These are phyloP conservation scores for Teratosphaeria nubilosa DNA, from an alignment of 2,329 filamentous ascomycete genomes.

Conservation along the genomic window DNA sequence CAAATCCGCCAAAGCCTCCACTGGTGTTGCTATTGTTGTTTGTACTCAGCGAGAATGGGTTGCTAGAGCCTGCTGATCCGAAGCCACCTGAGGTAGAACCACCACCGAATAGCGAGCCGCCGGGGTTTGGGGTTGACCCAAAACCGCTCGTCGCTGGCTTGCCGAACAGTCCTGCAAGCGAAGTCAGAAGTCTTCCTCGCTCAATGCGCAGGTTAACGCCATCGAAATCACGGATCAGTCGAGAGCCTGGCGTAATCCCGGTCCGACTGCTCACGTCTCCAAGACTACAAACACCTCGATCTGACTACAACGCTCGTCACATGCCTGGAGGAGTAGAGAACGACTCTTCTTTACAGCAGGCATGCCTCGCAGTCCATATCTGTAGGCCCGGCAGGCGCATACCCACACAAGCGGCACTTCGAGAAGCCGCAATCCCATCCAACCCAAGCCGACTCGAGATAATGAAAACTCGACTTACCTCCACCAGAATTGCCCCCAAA, in stretches of 20 bases:
- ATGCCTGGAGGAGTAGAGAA: not conserved
- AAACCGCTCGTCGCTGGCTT: slow-evolving; percentile 25
- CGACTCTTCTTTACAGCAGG: not conserved
- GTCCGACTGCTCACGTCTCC: not conserved
- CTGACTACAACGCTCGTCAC: not conserved
- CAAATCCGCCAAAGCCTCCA: slow-evolving; percentile 17
- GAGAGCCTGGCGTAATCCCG: not conserved
- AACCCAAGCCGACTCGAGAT: not conserved
- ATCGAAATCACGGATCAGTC: not conserved
- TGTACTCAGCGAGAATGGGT: slow-evolving; percentile 28
- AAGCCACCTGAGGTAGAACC: slow-evolving; percentile 35
- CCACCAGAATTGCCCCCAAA: slow-evolving; percentile 24
- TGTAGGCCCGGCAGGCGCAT: not conserved
- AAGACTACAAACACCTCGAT: not conserved
- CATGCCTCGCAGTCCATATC: not conserved
- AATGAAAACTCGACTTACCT: slow-evolving; percentile 5
- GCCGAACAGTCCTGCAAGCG: slow-evolving; percentile 10
- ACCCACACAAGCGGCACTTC: not conserved
- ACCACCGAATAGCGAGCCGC: slow-evolving; percentile 24
- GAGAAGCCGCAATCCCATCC: not conserved
- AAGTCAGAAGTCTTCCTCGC: not conserved
- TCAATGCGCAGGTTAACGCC: not conserved
- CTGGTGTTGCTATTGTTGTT: slow-evolving; percentile 19
- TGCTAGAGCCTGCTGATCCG: slow-evolving; percentile 33
- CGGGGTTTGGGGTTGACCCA: slow-evolving; percentile 20